Conservation (phyloP, 139 green algal species). For the Gonium pectorale region DNA sequence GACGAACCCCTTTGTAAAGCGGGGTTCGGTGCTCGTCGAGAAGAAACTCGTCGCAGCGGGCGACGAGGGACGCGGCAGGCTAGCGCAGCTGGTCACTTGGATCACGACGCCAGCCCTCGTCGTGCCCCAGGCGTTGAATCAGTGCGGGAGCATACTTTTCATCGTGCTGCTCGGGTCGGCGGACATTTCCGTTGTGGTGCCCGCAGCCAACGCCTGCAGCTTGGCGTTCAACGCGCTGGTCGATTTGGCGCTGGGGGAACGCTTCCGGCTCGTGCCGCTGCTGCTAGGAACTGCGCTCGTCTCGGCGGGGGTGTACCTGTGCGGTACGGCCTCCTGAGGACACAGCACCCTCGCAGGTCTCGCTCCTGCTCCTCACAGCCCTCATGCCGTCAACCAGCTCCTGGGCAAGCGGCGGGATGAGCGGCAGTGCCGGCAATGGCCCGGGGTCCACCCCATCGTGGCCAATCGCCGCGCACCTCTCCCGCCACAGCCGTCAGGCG, state of each 20-base stretch:
- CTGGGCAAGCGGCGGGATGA: too few relatives aligned
- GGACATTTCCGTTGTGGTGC: conserved; percentile 68
- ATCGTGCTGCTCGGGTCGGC: conserved; percentile 55
- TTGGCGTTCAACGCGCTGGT: conserved; percentile 72
- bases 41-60: too few relatives aligned
- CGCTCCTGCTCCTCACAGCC: too few relatives aligned
- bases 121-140: conserved; percentile 60
- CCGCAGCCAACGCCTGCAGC: conserved; percentile 77
- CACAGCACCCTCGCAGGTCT: too few relatives aligned
- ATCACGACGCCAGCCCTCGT: conserved; percentile 48
- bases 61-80: too few relatives aligned
- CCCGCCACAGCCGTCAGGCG: too few relatives aligned
- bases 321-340: conserved; percentile 17
- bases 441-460: too few relatives aligned
- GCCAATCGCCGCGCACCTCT: too few relatives aligned
- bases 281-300: conserved; percentile 66
- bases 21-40: too few relatives aligned
- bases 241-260: conserved; percentile 76
- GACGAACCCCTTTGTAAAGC: conserved; percentile 79
- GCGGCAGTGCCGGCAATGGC: too few relatives aligned
- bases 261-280: conserved; percentile 45
- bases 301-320: conserved; percentile 72
- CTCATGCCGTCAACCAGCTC: neutral
- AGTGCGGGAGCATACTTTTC: conserved; percentile 69
- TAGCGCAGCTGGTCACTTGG: neutral